Percentiles rank a stretch among this genome's conserved stretches.
These are phyloP conservation scores for Cicer yamashitae DNA, from an alignment of 306 rosid genomes.

Conservation along the genomic window DNA sequence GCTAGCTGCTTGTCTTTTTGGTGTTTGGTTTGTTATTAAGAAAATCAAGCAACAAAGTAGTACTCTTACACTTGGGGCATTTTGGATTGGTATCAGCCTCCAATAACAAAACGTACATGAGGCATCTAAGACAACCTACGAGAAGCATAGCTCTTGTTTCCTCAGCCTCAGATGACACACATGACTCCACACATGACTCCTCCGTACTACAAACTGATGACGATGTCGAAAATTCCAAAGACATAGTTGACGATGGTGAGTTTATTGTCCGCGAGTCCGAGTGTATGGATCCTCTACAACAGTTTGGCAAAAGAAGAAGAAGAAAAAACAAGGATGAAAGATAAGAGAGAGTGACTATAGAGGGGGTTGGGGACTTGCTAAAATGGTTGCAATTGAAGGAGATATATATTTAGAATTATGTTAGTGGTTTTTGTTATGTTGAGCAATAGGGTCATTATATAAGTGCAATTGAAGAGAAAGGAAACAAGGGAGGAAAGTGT, in stretches of 20 bases:
- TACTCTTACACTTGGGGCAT: conserved; percentile 16
- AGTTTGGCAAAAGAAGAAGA: too few relatives aligned
- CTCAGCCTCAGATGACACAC: background rate
- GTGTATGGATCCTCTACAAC: background rate
- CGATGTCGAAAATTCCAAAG: background rate
- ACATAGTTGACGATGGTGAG: background rate
- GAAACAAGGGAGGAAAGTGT: background rate
- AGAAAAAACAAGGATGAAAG: too few relatives aligned
- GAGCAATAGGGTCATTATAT: background rate
- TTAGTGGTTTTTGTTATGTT: background rate
- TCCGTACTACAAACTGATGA: background rate
- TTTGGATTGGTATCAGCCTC: conserved; percentile 5
- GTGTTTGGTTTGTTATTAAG: conserved; percentile 2
- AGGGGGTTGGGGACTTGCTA: background rate
- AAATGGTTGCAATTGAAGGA: background rate
- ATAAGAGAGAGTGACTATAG: too few relatives aligned
- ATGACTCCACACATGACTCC: background rate
- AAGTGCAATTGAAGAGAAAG: background rate
- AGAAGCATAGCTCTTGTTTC: conserved; percentile 13
- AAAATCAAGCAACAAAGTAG: conserved; percentile 24
- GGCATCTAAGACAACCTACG: conserved; percentile 18
- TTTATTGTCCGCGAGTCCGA: background rate
- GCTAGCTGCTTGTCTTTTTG: background rate
- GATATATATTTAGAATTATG: background rate
- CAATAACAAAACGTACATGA: conserved; percentile 3